Evolutionary conservation across 768 basidiomycete genomes (phyloP).

Genomic region (Phanerochaete sordida): DNA sequence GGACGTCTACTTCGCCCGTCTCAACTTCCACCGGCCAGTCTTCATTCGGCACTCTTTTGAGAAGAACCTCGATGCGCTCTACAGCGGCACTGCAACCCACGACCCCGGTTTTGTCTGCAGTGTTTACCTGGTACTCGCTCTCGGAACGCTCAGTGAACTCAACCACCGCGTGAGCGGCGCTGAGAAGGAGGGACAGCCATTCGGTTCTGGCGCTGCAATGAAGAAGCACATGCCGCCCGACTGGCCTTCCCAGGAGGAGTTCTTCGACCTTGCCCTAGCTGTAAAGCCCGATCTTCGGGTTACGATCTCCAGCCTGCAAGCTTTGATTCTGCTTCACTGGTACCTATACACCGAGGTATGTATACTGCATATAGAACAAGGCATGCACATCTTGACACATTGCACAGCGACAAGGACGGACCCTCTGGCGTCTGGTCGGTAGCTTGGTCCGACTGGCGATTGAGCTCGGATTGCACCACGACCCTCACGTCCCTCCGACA

Average conservation of each 20-base stretch:
- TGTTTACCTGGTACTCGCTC: slow-evolving; percentile 71
- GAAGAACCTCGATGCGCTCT: slow-evolving; percentile 59
- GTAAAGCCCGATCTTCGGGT: slow-evolving; percentile 82
- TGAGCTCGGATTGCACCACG: slow-evolving; percentile 84
- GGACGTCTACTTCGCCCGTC: slow-evolving; percentile 69
- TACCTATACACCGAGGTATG: slow-evolving; percentile 84
- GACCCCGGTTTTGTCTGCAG: slow-evolving; percentile 81
- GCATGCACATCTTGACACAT: too few species aligned
- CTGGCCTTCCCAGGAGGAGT: slow-evolving; percentile 84
- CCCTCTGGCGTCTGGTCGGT: slow-evolving; percentile 85
- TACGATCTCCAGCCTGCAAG: slow-evolving; percentile 79
- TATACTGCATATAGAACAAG: too few species aligned
- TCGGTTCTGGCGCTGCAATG: slow-evolving; percentile 29
- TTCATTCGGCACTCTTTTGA: slow-evolving; percentile 69
- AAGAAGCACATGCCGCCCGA: slow-evolving; percentile 60
- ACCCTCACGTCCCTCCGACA: slow-evolving; percentile 57
- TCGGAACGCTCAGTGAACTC: slow-evolving; percentile 80
- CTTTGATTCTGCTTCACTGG: slow-evolving; percentile 83
- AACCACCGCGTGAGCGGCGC: slow-evolving; percentile 62
- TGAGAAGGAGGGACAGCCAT: slow-evolving; percentile 40
- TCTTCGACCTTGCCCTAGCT: slow-evolving; percentile 74
- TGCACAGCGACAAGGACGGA: slow-evolving; percentile 81
- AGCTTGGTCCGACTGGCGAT: slow-evolving; percentile 78
- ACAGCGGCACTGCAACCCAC: slow-evolving; percentile 50
- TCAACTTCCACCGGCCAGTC: slow-evolving; percentile 79